Base-by-base conservation (phyloP, 2,329 filamentous ascomycete genomes). In the Exserohilum rostratum region DNA sequence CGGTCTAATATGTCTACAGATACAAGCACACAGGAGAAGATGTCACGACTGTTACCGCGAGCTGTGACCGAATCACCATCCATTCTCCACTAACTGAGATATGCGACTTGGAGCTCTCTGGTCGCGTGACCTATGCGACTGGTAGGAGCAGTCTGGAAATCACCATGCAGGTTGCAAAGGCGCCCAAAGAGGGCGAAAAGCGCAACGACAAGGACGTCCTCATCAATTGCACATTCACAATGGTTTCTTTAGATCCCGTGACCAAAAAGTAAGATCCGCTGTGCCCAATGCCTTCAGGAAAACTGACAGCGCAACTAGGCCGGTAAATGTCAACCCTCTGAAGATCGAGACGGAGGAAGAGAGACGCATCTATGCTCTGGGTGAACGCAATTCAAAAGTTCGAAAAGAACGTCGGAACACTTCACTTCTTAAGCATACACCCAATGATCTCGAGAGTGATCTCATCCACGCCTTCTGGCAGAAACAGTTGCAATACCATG, bases 401-500 rank as follows among this genome's bases (percentile, higher is more conserved):
- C 88, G 90, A 65, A 90, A 89, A 71, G 80, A 86, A 44, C 78
- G 85, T 43, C 79, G 83, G 29, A 82, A 83, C 45, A 80, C 78
- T 3, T 85, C 85, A 20, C 79, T 91, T 20, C 81, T 88, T 17
- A 84, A 86, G 64, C 84, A 86, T 54, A 86, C 87, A 0, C 89
- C 89, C 1, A 85, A 90, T 62, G 87, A 87, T 51, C 83, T 88
- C 48, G 89, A 91, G 70, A 87, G 85, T 58, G 84, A 88, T 43
- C 77, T 90, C 12, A 90, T 91, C 53, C 89, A 91, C 71, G 82
- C 82, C 35, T 88, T 90, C 77, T 91, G 88, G 88, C 85, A 87
- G 50, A 84, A 83, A 48, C 85, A 90, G 59, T 76, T 87, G 55
- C 81, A 84, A 52, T 90, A 87, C 60, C 82, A 87, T 57, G 80